A percentile compares a stretch with the other conserved stretches of the same genome.
Evolutionary conservation across 306 rosid species (phyloP).

Genomic region (Ormosia emarginata): DNA sequence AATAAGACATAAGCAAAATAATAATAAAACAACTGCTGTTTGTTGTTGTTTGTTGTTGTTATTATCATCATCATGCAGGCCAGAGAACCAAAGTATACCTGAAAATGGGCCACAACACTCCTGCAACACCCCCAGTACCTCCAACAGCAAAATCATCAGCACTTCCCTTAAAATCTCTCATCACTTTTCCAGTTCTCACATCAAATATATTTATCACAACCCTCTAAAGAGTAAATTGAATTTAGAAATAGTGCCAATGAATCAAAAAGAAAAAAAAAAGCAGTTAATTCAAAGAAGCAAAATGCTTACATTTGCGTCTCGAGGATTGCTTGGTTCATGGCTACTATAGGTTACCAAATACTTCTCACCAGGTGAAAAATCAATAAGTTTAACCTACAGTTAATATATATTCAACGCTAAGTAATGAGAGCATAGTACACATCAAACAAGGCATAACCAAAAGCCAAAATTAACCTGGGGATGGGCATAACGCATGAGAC

Average conservation of each 20-base stretch:
- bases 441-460: background rate
- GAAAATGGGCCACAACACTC: slow-evolving; percentile 72
- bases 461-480: slow-evolving; percentile 45
- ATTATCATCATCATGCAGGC: background rate
- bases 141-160: slow-evolving; percentile 67
- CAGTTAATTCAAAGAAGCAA: background rate
- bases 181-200: slow-evolving; percentile 67
- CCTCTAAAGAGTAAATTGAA: slow-evolving; percentile 32
- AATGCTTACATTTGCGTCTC: slow-evolving; percentile 57
- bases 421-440: background rate
- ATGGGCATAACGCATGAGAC: slow-evolving; percentile 77
- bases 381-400: slow-evolving; percentile 67
- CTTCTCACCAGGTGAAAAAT: slow-evolving; percentile 70
- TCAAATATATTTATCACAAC: slow-evolving; percentile 68
- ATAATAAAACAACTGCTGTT: background rate
- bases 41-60: too few relatives aligned
- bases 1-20: background rate
- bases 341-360: slow-evolving; percentile 68
- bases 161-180: slow-evolving; percentile 72
- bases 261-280: background rate
- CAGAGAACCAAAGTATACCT: slow-evolving; percentile 34
- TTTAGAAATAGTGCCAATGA: slow-evolving; percentile 15
- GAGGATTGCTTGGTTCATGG: slow-evolving; percentile 69
- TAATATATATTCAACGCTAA: background rate
- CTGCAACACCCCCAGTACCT: slow-evolving; percentile 59